A percentile compares a stretch with the other conserved stretches of the same genome.
Conservation (phyloP, 495 filamentous ascomycete genomes). For the Penicillium canescens region DNA sequence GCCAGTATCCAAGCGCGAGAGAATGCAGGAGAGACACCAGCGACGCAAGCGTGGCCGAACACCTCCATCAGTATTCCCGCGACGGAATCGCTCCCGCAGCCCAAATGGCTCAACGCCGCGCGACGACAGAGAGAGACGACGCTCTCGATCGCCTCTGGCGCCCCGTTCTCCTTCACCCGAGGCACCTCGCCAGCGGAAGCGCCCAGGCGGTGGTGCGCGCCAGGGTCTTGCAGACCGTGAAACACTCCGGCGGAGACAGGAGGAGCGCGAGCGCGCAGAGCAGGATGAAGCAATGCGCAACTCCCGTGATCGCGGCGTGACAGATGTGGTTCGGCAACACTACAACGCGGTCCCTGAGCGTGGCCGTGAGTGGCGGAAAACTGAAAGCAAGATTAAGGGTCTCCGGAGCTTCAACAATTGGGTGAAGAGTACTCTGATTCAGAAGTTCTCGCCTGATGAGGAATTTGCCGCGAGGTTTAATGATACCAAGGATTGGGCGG, state of each 20-base stretch:
- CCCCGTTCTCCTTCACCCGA: constrained; percentile 43
- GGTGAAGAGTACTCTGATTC: constrained; percentile 95
- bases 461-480: constrained; percentile 50
- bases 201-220: constrained; percentile 80
- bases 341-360: constrained; percentile 92
- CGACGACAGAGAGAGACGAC: constrained; percentile 17
- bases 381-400: constrained; percentile 90
- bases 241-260: constrained; percentile 63
- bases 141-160: constrained; percentile 40
- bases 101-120: constrained; percentile 25
- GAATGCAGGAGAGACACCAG: constrained; percentile 47
- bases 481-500: constrained; percentile 47
- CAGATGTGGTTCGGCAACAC: constrained; percentile 86
- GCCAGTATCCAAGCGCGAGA: constrained; percentile 39
- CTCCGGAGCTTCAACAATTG: constrained; percentile 96
- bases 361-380: constrained; percentile 91
- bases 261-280: constrained; percentile 63
- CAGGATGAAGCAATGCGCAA: constrained; percentile 52
- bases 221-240: constrained; percentile 70
- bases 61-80: constrained; percentile 44
- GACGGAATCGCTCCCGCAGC: constrained; percentile 38
- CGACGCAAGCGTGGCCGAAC: constrained; percentile 39
- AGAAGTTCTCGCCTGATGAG: constrained; percentile 91
- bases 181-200: constrained; percentile 71
- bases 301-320: constrained; percentile 56